Evolutionary conservation across 208 protist genomes (phyloP).

Genomic region (Wallacemonas sp.): DNA sequence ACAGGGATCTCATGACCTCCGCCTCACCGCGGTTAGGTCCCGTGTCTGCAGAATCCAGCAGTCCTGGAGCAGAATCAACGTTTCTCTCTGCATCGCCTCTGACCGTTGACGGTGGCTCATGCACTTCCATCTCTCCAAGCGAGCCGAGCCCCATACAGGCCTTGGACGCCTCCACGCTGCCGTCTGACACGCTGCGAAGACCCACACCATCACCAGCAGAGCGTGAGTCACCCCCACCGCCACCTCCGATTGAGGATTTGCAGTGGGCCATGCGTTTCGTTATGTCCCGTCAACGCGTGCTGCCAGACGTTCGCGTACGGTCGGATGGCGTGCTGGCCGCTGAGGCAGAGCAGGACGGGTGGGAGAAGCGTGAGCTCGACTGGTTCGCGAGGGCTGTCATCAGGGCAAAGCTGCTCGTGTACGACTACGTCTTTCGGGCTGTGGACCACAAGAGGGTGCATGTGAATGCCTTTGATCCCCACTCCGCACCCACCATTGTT

Average conservation of each 20-base stretch:
- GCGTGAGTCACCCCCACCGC: conserved; percentile 14
- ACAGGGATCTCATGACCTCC: not conserved
- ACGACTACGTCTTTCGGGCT: conserved; percentile 33
- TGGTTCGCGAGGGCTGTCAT: conserved; percentile 24
- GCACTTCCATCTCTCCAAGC: too few relatives aligned
- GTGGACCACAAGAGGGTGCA: conserved; percentile 28
- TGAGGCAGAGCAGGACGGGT: conserved; percentile 19
- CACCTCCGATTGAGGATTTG: conserved; percentile 54
- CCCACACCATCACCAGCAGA: too few relatives aligned
- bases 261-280: conserved; percentile 63
- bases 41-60: too few relatives aligned
- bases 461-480: conserved; percentile 42
- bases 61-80: too few relatives aligned
- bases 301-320: conserved; percentile 30
- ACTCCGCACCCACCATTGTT: conserved; percentile 39
- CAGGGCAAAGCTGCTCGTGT: conserved; percentile 25
- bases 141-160: too few relatives aligned
- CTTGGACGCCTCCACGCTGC: too few relatives aligned
- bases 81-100: too few relatives aligned
- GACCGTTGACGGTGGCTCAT: too few relatives aligned
- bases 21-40: too few relatives aligned
- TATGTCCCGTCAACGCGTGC: conserved; percentile 49
- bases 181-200: too few relatives aligned
- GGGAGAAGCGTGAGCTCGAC: conserved; percentile 32
- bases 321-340: conserved; percentile 3